A percentile compares a stretch with the other conserved stretches of the same genome.
phyloP scores from a whole-genome alignment of 441 rosid genomes.

The Gossypium davidsonii region DNA sequence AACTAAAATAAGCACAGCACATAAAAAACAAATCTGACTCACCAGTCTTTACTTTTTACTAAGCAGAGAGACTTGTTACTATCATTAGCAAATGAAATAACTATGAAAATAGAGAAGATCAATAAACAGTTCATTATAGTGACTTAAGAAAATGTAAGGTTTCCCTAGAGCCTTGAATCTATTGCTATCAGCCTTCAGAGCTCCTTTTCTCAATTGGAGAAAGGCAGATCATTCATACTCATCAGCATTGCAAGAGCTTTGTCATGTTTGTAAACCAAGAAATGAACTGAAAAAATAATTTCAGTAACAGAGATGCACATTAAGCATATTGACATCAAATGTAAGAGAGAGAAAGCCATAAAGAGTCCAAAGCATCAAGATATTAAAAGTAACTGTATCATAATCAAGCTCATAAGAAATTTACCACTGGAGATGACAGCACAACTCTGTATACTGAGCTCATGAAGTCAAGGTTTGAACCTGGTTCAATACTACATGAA shows the following conservation, averaged over 20 bases:
- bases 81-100: background rate
- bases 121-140: background rate
- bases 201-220: background rate
- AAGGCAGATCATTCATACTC: background rate
- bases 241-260: background rate
- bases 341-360: background rate
- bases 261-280: background rate
- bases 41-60: background rate
- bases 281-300: background rate
- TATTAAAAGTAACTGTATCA: background rate
- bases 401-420: constrained; percentile 6
- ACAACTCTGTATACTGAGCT: constrained; percentile 60
- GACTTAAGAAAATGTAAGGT: background rate
- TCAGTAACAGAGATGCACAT: background rate
- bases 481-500: constrained; percentile 54
- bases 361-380: constrained; percentile 4
- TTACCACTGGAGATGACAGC: constrained; percentile 93
- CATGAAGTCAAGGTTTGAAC: constrained; percentile 75
- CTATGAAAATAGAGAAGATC: background rate
- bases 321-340: background rate
- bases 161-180: background rate
- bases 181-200: background rate
- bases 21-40: background rate
- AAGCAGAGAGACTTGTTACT: background rate
- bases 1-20: background rate